phyloP scores from a whole-genome alignment of 208 protist species.

The Trypanosoma grayi region DNA sequence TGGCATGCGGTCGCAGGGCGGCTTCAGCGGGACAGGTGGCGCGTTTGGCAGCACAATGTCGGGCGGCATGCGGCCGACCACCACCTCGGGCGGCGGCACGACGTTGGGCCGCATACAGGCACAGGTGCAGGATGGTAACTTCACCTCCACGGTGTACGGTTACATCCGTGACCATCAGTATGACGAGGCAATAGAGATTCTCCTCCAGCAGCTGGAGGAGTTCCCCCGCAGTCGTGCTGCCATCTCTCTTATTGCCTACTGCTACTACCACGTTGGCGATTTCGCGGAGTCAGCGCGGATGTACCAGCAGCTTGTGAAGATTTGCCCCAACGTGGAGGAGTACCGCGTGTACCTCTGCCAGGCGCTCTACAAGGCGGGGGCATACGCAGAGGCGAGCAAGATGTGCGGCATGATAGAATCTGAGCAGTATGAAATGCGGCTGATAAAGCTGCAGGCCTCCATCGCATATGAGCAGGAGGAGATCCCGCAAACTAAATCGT shows the following conservation, averaged over 20 bases:
- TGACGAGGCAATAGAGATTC: conserved; percentile 89
- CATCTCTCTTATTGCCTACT: conserved; percentile 97
- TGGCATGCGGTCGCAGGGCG: conserved; percentile 60
- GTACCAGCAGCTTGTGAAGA: conserved; percentile 90
- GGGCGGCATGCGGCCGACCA: conserved; percentile 65
- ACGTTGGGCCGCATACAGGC: conserved; percentile 88
- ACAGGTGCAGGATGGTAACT: conserved; percentile 93
- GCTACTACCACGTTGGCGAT: conserved; percentile 94
- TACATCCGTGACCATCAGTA: conserved; percentile 95
- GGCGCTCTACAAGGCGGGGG: conserved; percentile 93
- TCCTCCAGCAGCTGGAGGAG: conserved; percentile 86
- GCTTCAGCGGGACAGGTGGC: conserved; percentile 19
- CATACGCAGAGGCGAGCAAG: conserved; percentile 90
- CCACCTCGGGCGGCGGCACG: conserved; percentile 86
- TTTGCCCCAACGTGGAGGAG: conserved; percentile 93
- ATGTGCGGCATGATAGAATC: conserved; percentile 82
- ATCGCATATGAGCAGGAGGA: conserved; percentile 94
- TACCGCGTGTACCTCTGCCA: conserved; percentile 97
- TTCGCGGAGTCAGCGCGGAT: conserved; percentile 83
- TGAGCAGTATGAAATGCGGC: conserved; percentile 66
- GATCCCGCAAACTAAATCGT: conserved; percentile 86
- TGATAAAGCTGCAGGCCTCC: conserved; percentile 89
- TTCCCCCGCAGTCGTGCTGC: conserved; percentile 95
- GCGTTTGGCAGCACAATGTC: conserved; percentile 35
- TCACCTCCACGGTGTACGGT: conserved; percentile 94